Conservation (phyloP, 345 rosid genomes). For the Eucalyptus tenuipes region DNA sequence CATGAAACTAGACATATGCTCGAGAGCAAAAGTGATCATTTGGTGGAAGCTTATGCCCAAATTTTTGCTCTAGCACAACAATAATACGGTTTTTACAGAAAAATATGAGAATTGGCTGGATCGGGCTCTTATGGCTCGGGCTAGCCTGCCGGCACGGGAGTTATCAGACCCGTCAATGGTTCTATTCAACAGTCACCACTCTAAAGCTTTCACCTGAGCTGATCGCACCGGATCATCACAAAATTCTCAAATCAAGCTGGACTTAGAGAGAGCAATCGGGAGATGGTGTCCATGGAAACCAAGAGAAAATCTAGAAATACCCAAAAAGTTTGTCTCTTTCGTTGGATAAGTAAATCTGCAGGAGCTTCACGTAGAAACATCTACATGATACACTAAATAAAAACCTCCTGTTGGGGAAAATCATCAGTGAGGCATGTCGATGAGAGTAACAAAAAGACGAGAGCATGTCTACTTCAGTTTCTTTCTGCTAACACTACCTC, state of each 20-base stretch:
- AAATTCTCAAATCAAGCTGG: background rate
- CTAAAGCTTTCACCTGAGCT: background rate
- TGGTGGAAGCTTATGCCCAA: too few species aligned
- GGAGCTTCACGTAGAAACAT: background rate
- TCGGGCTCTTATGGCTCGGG: too few species aligned
- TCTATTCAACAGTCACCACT: too few species aligned
- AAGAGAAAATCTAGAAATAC: background rate
- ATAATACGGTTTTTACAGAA: too few species aligned
- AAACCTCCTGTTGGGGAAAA: background rate
- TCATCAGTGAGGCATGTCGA: background rate
- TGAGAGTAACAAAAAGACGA: background rate
- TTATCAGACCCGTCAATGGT: too few species aligned
- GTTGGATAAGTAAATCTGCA: background rate
- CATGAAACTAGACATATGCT: too few species aligned
- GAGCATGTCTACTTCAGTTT: background rate
- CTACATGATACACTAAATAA: background rate
- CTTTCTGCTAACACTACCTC: background rate
- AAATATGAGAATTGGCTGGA: too few species aligned
- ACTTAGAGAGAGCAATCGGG: background rate
- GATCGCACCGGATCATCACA: background rate
- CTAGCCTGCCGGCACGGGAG: too few species aligned
- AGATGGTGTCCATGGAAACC: background rate
- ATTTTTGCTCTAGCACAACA: too few species aligned
- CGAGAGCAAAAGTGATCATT: too few species aligned
- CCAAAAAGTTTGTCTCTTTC: background rate